Evolutionary conservation across 768 basidiomycete species (phyloP), one percentile per base, ranked within the genome.

Genomic region (Gloeophyllum trabeum): DNA sequence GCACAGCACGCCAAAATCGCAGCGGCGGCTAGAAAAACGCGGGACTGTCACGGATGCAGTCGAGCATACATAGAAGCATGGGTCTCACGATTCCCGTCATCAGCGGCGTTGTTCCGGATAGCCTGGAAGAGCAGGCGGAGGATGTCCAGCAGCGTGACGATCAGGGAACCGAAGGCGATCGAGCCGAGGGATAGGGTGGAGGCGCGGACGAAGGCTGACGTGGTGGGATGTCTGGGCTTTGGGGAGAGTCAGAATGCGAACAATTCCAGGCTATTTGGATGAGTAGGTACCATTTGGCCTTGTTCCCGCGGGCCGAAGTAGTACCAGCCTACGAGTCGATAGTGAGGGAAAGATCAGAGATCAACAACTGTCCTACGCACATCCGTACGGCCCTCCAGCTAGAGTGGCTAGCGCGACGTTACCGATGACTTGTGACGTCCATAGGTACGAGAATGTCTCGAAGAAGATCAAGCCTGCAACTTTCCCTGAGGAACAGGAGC

Each of bases 81-180:
- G 14, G 7, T 64, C 80, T 54, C 47, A 84, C 82, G 76, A 54
- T 79, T 71, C 4, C 80, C 83, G 25, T 83, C 73, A 0, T 67
- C 66, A 34, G 67, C 67, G 1, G 81, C 80, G 44, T 69, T 76
- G 48, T 79, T 69, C 46, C 72, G 62, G n/a, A 65, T 66, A 24
- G 70, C 63, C 39, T 73, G 71, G 21, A 90, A 55, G 34, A 87
- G 51, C 52, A 86, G 60, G 38, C 74, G 63, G 32, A 88, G 44
- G 13, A 87, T 54, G 46, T 90, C 87, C 32, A 91, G 61, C 24
- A 90, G 55, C 1, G 89, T 86, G 22, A 91, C 87, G 43, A 90
- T 82, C 50, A 91, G 63, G 12, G 79, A 83, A 12, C 86, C 86
- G 54, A 92, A 89, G 0, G 86, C 84, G 48, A 90, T 85, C 2